Conservation (phyloP, 2,329 filamentous ascomycete species). For the Penicillium sp. region DNA sequence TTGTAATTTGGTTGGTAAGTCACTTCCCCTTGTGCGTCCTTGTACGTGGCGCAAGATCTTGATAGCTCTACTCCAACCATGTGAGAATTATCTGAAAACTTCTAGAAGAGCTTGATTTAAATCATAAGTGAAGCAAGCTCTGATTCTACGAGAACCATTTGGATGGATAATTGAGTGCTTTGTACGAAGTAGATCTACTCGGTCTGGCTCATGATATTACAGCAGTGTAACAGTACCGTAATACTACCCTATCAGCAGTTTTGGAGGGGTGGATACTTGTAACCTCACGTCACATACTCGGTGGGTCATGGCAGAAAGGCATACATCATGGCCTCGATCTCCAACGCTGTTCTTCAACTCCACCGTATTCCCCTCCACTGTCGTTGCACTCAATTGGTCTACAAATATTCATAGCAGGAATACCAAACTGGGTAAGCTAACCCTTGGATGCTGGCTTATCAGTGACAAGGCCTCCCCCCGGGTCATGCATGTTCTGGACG, state of each 20-base stretch:
- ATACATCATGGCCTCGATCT: conserved; percentile 31
- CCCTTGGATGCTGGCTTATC: conserved; percentile 14
- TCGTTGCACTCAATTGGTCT: conserved; percentile 9
- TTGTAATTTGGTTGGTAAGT: too few species aligned
- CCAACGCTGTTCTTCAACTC: conserved; percentile 9
- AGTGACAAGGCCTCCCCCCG: conserved; percentile 4
- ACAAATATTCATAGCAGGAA: conserved; percentile 1
- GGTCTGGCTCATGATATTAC: background rate
- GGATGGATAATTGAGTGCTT: too few species aligned
- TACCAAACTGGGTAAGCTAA: conserved; percentile 22
- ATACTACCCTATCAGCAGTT: conserved; percentile 5
- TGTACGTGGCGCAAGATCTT: too few species aligned
- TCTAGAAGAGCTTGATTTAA: too few species aligned
- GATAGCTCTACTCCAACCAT: too few species aligned
- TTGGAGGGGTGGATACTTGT: conserved; percentile 19
- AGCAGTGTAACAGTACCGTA: conserved; percentile 22
- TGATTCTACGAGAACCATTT: too few species aligned
- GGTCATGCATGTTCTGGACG: background rate
- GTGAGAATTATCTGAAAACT: too few species aligned
- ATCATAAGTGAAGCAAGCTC: too few species aligned
- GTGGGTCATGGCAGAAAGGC: conserved; percentile 34
- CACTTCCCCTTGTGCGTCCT: too few species aligned
- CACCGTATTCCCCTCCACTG: conserved; percentile 1
- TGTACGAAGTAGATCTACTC: too few species aligned
- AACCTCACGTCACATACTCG: conserved; percentile 33